Evolutionary conservation across 139 green algal genomes (phyloP).

Genomic region (Picochlorum sp.): DNA sequence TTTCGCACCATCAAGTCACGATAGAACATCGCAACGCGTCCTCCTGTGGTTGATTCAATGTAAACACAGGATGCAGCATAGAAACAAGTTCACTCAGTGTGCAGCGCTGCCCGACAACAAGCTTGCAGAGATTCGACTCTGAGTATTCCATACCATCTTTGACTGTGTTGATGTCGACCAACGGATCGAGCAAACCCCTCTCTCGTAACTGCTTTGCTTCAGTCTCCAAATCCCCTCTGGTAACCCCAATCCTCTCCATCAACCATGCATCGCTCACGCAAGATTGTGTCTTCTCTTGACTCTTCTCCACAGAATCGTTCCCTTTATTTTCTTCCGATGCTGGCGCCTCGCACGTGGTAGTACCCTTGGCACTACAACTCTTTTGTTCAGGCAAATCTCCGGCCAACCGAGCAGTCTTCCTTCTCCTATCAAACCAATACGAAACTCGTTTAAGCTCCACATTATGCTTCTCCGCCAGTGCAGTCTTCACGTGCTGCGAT

Average conservation of each 20-base stretch:
- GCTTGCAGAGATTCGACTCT: background rate
- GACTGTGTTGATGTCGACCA: background rate
- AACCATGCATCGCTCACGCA: too few relatives aligned
- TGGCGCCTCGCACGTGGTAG: background rate
- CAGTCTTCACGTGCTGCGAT: constrained; percentile 2
- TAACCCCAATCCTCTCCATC: too few relatives aligned
- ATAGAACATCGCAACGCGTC: constrained; percentile 31
- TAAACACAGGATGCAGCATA: constrained; percentile 29
- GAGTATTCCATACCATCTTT: background rate
- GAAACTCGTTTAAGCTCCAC: constrained; percentile 17
- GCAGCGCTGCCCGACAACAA: constrained; percentile 28
- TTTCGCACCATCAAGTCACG: constrained; percentile 54
- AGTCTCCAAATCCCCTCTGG: background rate
- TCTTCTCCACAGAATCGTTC: too few relatives aligned
- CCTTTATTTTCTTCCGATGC: background rate
- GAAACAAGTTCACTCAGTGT: constrained; percentile 26
- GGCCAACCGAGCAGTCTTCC: background rate
- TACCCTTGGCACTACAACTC: background rate
- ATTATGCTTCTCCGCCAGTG: background rate
- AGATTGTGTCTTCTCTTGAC: too few relatives aligned
- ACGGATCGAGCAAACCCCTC: background rate
- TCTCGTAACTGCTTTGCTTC: background rate
- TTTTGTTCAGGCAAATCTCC: background rate
- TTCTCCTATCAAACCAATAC: constrained; percentile 31
- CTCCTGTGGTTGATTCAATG: constrained; percentile 5